Evolutionary conservation across 2,329 filamentous ascomycete species (phyloP).

Genomic region (Chrysoporthe austroafricana): DNA sequence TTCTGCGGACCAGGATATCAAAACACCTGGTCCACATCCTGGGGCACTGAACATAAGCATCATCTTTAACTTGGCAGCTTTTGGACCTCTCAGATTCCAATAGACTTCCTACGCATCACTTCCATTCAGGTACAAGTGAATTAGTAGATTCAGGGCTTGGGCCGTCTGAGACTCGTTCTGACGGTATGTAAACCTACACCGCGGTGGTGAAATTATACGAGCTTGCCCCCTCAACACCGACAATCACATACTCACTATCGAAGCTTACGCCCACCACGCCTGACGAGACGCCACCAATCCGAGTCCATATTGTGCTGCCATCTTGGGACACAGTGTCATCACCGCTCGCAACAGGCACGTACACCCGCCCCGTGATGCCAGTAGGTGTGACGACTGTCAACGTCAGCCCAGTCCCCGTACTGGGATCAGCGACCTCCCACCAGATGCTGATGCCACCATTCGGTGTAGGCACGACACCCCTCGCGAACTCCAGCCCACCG

Average conservation of each 20-base stretch:
- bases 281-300: neutral
- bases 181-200: neutral
- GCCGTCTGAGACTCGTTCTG: no score
- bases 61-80: no score
- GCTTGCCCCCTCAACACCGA: slow-evolving; percentile 5
- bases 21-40: no score
- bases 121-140: no score
- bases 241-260: slow-evolving; percentile 13
- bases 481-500: slow-evolving; percentile 46
- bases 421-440: slow-evolving; percentile 38
- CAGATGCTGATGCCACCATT: slow-evolving; percentile 42
- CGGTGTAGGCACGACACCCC: slow-evolving; percentile 48
- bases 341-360: slow-evolving; percentile 31
- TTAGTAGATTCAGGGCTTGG: no score
- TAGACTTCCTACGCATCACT: no score
- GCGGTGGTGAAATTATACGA: slow-evolving; percentile 8
- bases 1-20: no score
- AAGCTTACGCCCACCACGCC: neutral
- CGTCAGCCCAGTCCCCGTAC: slow-evolving; percentile 30
- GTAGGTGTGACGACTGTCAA: slow-evolving; percentile 40
- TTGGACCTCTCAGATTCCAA: no score
- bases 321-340: slow-evolving; percentile 29
- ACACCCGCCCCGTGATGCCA: slow-evolving; percentile 37
- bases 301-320: slow-evolving; percentile 30
- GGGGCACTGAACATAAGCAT: no score